Percentiles rank a stretch among this genome's conserved stretches.
These are phyloP conservation scores for Cubamyces lactineus DNA, from an alignment of 768 basidiomycete species.

Conservation along the genomic window DNA sequence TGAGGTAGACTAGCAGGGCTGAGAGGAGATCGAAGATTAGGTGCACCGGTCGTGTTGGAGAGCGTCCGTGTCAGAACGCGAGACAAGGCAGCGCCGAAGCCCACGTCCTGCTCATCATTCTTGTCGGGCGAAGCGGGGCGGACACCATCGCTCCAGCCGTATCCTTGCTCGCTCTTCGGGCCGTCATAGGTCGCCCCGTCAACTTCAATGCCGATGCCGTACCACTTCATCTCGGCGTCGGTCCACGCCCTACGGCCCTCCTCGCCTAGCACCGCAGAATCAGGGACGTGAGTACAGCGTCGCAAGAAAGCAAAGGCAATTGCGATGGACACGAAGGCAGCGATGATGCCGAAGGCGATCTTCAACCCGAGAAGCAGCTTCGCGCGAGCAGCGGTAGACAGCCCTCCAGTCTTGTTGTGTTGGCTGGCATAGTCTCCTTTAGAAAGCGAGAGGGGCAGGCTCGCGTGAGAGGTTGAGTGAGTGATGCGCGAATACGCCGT, in stretches of 20 bases:
- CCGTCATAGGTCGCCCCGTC: conserved; percentile 20
- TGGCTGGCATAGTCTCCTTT: conserved; percentile 44
- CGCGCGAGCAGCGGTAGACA: conserved; percentile 48
- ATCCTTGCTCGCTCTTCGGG: conserved; percentile 33
- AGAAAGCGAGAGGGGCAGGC: conserved; percentile 53
- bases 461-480: conserved; percentile 73
- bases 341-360: conserved; percentile 64
- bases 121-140: conserved; percentile 1
- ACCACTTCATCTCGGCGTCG: conserved; percentile 71
- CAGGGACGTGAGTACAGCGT: conserved; percentile 58
- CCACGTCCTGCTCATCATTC: neutral
- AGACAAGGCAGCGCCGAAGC: conserved; percentile 11
- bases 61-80: conserved; percentile 40
- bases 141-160: conserved; percentile 35
- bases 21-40: conserved; percentile 15
- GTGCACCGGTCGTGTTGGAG: conserved; percentile 16
- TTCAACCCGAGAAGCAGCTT: conserved; percentile 60
- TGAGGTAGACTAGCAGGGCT: conserved; percentile 31
- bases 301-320: conserved; percentile 58
- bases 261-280: conserved; percentile 62
- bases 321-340: conserved; percentile 58
- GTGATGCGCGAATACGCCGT: conserved; percentile 68
- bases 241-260: conserved; percentile 61
- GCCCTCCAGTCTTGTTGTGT: conserved; percentile 31
- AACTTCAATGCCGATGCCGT: conserved; percentile 50